These are phyloP conservation scores for Cladosporium sp. DNA, from an alignment of 2,329 filamentous ascomycete species.

Conservation along the genomic window DNA sequence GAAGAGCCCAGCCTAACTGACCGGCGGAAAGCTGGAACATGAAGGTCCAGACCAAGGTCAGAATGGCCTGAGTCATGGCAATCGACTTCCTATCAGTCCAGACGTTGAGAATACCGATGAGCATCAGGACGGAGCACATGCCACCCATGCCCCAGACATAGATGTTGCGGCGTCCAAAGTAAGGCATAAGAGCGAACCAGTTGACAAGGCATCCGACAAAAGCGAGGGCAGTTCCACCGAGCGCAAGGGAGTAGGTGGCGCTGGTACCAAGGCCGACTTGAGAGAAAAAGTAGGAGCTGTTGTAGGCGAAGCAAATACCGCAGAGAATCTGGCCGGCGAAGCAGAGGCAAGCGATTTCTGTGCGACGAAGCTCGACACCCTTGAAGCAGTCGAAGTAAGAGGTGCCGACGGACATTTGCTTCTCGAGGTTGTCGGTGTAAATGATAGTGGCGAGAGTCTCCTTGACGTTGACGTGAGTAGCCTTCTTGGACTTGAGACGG, in stretches of 20 bases:
- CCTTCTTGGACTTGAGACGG: slow-evolving; percentile 24
- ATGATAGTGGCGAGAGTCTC: slow-evolving; percentile 36
- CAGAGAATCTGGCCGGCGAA: slow-evolving; percentile 36
- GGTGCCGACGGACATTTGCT: slow-evolving; percentile 25
- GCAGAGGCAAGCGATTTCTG: slow-evolving; percentile 36
- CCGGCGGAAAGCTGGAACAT: slow-evolving; percentile 20
- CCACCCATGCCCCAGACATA: slow-evolving; percentile 28
- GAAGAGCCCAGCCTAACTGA: slow-evolving; percentile 19
- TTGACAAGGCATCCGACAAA: slow-evolving; percentile 21
- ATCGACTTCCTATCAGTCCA: neutral
- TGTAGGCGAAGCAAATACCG: slow-evolving; percentile 32
- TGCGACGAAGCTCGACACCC: slow-evolving; percentile 42
- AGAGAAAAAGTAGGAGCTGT: slow-evolving; percentile 35
- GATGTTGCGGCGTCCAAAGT: slow-evolving; percentile 37
- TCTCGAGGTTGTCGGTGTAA: slow-evolving; percentile 35
- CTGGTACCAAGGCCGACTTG: slow-evolving; percentile 34
- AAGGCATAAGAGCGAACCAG: slow-evolving; percentile 30
- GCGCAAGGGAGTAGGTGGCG: slow-evolving; percentile 34
- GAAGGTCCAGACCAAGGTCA: slow-evolving; percentile 47
- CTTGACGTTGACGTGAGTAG: slow-evolving; percentile 19
- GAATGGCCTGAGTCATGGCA: slow-evolving; percentile 39
- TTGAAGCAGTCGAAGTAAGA: slow-evolving; percentile 37
- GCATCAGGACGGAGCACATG: slow-evolving; percentile 29
- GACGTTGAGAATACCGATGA: slow-evolving; percentile 20
- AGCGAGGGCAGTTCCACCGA: slow-evolving; percentile 24